A percentile compares a stretch with the other conserved stretches of the same genome.
Evolutionary conservation across 257 asterid genomes (phyloP).

Genomic region (Leonotis leonurus): DNA sequence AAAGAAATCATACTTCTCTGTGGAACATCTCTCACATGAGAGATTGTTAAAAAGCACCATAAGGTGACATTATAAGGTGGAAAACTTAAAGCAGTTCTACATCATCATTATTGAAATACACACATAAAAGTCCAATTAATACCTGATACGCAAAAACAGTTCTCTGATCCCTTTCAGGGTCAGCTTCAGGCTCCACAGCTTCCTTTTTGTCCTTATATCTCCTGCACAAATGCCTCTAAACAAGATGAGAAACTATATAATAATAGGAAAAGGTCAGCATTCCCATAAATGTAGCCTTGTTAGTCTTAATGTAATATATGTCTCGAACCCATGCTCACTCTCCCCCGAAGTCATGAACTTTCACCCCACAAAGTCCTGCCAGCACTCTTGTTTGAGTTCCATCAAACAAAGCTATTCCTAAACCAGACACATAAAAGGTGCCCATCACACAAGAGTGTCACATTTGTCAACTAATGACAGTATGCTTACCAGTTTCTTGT

Average conservation of each 20-base stretch:
- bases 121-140: constrained; percentile 3
- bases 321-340: constrained; percentile 41
- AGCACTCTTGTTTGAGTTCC: constrained; percentile 42
- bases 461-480: too few species aligned
- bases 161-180: constrained; percentile 98
- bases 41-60: too few species aligned
- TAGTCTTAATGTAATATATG: constrained; percentile 28
- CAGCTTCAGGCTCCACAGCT: too few species aligned
- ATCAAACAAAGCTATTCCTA: constrained; percentile 39
- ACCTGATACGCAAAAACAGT: constrained; percentile 99
- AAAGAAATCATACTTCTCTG: too few species aligned
- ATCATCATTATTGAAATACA: neutral
- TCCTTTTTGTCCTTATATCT: constrained; percentile 88
- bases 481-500: too few species aligned
- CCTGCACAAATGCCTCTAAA: constrained; percentile 70
- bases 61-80: neutral
- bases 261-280: too few species aligned
- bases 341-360: constrained; percentile 37
- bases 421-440: too few species aligned
- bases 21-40: too few species aligned
- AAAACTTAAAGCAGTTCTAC: too few species aligned
- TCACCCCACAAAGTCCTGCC: constrained; percentile 47
- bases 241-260: constrained; percentile 40
- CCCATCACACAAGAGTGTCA: too few species aligned
- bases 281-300: constrained; percentile 29